Evolutionary conservation across 306 rosid genomes (phyloP).

Genomic region (Fragaria iinumae): DNA sequence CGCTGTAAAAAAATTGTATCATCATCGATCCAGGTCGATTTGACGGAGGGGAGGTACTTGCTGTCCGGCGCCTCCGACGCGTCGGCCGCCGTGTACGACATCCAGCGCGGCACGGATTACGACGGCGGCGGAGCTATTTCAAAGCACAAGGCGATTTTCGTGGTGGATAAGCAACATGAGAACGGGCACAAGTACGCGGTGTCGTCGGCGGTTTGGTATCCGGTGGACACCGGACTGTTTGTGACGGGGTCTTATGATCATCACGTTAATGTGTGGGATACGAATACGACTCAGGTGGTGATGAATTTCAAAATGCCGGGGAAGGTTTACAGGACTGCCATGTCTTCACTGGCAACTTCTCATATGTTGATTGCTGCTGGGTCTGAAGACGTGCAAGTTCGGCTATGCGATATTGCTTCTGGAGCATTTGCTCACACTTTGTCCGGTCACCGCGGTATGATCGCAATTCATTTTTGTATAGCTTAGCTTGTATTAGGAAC

Average conservation of each 20-base stretch:
- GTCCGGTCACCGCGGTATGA: slow-evolving; percentile 92
- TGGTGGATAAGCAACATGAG: slow-evolving; percentile 69
- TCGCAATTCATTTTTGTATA: neutral
- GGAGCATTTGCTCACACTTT: slow-evolving; percentile 91
- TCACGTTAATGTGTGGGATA: slow-evolving; percentile 90
- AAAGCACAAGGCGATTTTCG: slow-evolving; percentile 53
- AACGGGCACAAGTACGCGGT: slow-evolving; percentile 69
- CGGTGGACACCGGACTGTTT: slow-evolving; percentile 80
- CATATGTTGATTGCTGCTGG: slow-evolving; percentile 89
- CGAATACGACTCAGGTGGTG: slow-evolving; percentile 88
- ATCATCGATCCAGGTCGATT: slow-evolving; percentile 46
- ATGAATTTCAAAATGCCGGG: slow-evolving; percentile 86
- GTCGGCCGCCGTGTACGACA: slow-evolving; percentile 65
- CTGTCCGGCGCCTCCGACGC: slow-evolving; percentile 82
- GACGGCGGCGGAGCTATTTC: slow-evolving; percentile 46
- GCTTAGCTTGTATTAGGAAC: neutral
- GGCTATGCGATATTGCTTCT: slow-evolving; percentile 91
- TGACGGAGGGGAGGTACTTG: slow-evolving; percentile 79
- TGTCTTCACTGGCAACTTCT: slow-evolving; percentile 83
- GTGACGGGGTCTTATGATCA: slow-evolving; percentile 87
- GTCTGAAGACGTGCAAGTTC: slow-evolving; percentile 97
- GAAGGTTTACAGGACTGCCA: slow-evolving; percentile 83
- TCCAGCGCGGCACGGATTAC: slow-evolving; percentile 57
- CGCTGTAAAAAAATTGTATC: neutral
- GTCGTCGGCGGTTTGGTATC: slow-evolving; percentile 93